A percentile compares a stretch with the other conserved stretches of the same genome.
These are phyloP conservation scores for Narthecium ossifragum DNA, from an alignment of 106 monocot genomes.

Conservation along the genomic window DNA sequence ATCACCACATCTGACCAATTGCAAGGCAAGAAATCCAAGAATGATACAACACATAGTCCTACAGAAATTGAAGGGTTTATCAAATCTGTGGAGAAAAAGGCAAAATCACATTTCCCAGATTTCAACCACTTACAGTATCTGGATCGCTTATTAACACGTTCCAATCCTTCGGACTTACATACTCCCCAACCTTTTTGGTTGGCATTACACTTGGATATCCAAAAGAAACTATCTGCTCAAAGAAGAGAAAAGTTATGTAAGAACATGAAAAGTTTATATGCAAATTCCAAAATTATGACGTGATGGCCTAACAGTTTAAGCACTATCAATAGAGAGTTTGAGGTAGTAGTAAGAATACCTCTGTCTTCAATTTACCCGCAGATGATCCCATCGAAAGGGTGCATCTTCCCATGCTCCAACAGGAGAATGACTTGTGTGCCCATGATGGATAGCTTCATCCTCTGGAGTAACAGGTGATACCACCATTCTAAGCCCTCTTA, in stretches of 20 bases:
- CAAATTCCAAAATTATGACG: not conserved
- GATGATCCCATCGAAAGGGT: slow-evolving; percentile 97
- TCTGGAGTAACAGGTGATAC: no score
- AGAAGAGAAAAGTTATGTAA: slow-evolving; percentile 1
- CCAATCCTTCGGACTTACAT: slow-evolving; percentile 93
- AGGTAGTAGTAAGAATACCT: slow-evolving; percentile 57
- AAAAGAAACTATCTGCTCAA: slow-evolving; percentile 80
- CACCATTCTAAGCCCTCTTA: slow-evolving; percentile 64
- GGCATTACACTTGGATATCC: slow-evolving; percentile 85
- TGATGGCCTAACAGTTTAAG: no score
- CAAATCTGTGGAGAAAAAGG: no score
- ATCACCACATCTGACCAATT: no score
- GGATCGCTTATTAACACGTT: slow-evolving; percentile 81
- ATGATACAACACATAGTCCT: no score
- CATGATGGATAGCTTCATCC: no score
- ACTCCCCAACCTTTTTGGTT: slow-evolving; percentile 69
- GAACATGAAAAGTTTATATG: not conserved
- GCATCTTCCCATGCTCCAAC: slow-evolving; percentile 95
- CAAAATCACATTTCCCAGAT: no score
- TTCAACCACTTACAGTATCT: slow-evolving; percentile 73
- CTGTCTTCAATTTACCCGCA: slow-evolving; percentile 93
- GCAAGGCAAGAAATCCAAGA: no score
- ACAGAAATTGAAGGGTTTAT: no score
- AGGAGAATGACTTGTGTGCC: slow-evolving; percentile 74
- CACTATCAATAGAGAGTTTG: no score